Conservation (phyloP, 164 flowering plant species). For the Stephania yunnanensis region DNA sequence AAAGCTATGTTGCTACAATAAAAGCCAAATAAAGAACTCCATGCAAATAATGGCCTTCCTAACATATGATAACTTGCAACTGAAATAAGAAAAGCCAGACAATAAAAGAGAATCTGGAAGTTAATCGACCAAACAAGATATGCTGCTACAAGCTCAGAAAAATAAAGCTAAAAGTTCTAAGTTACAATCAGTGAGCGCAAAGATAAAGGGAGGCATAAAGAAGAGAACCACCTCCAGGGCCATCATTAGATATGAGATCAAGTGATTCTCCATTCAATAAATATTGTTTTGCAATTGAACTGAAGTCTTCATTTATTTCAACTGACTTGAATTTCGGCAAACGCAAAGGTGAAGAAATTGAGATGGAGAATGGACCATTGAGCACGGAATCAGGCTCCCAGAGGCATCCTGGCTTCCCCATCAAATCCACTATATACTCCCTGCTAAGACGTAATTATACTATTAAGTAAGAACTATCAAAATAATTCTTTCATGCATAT, state of each 20-base stretch:
- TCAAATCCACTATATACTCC: conserved; percentile 81
- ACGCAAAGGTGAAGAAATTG: conserved; percentile 88
- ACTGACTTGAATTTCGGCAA: conserved; percentile 61
- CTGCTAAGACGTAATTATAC: conserved; percentile 34
- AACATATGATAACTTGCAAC: neutral
- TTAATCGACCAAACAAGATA: neutral
- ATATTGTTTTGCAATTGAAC: conserved; percentile 78
- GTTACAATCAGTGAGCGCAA: neutral
- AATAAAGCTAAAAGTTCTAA: neutral
- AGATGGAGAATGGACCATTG: conserved; percentile 89
- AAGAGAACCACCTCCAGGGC: conserved; percentile 51
- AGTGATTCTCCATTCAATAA: conserved; percentile 70
- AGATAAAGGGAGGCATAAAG: conserved; percentile 7
- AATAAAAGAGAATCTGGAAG: neutral
- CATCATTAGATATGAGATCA: conserved; percentile 58
- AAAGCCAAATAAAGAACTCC: neutral
- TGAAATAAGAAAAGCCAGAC: neutral
- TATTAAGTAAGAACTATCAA: neutral
- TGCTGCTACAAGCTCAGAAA: neutral
- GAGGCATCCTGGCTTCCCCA: conserved; percentile 78
- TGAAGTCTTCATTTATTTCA: conserved; percentile 64
- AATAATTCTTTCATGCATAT: neutral
- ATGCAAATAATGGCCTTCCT: neutral
- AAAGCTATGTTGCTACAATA: neutral
- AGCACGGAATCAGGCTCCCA: conserved; percentile 82